Evolutionary conservation across 2,329 filamentous ascomycete genomes (phyloP).

Genomic region (Talaromyces marneffei): DNA sequence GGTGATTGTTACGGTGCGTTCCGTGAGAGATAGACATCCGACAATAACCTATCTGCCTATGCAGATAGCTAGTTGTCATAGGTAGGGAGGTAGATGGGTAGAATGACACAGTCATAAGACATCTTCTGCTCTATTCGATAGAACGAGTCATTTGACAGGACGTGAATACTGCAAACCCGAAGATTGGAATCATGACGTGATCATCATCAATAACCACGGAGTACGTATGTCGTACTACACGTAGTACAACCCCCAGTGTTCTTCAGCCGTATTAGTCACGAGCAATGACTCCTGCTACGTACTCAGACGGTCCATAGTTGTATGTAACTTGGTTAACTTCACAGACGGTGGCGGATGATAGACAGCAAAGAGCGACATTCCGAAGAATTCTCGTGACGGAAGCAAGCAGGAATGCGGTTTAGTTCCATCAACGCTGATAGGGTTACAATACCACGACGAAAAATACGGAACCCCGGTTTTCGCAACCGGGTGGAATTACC

Average conservation of each 20-base stretch:
- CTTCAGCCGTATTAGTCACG: neutral
- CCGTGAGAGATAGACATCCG: neutral
- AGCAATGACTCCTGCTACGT: too few species aligned
- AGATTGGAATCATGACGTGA: neutral
- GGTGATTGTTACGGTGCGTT: neutral
- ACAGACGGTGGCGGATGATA: neutral
- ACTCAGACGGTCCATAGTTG: too few species aligned
- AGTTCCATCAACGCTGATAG: neutral
- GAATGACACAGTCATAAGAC: neutral
- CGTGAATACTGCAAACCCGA: neutral
- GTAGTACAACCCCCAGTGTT: neutral
- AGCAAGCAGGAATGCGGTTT: neutral
- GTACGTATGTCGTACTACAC: neutral
- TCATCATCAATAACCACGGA: neutral
- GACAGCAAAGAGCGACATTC: slow-evolving; percentile 4
- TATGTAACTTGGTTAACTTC: too few species aligned
- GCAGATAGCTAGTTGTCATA: neutral
- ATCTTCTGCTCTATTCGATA: neutral
- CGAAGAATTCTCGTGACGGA: slow-evolving; percentile 13
- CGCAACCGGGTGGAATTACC: neutral
- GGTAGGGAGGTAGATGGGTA: neutral
- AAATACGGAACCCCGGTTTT: slow-evolving; percentile 4
- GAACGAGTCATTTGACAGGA: neutral
- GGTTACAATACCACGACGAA: neutral
- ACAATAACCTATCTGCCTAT: neutral